Evolutionary conservation across 306 rosid genomes (phyloP), one percentile per base, ranked within the genome.

Genomic region (Cucurbita maxima): DNA sequence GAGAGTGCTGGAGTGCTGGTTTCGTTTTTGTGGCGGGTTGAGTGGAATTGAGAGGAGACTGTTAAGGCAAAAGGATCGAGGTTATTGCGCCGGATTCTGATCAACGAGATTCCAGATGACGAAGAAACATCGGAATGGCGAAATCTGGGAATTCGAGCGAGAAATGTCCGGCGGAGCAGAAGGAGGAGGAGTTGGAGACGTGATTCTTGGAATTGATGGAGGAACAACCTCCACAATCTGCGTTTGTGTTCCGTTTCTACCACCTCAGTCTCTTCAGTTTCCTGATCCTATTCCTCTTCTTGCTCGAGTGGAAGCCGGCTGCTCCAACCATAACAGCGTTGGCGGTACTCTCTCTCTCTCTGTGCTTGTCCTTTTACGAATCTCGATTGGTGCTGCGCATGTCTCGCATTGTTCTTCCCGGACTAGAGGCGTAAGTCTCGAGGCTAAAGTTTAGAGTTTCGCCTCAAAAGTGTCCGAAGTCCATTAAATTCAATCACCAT

Each of bases 311-410:
- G 89, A 87, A 74, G 91, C 96, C 56, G 98, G 98, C 54, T 92
- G 93, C 85, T 88, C 98, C 80, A 92, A 92, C 81, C 98, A 90
- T 78, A 92, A 92, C 78, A 90, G 98, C 73, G 89, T 88, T 70
- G 98, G 98, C 79, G 98, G 98, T 92, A 76, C 40, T 76, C n/a
- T 19, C 18, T 67, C 18, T 45, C 13, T 43, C 19, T 57, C 34
- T 63, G 5, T 53, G 50, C 7, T 7, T 15, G 22, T 59, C 1
- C 1, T 8, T 13, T 15, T 60, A 0, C 14, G 6, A 36, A 1
- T 37, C n/a, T 3, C 16, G 10, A 8, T 13, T 34, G 4, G 5
- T 4, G 44, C n/a, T 12, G 53, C 55, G 3, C 10, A 1, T 45
- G 72, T 44, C 13, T 67, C 55, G 20, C 55, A 22, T 22, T 67